Base-by-base conservation (phyloP, 352 stramenopile species). In the Bremia lactucae region DNA sequence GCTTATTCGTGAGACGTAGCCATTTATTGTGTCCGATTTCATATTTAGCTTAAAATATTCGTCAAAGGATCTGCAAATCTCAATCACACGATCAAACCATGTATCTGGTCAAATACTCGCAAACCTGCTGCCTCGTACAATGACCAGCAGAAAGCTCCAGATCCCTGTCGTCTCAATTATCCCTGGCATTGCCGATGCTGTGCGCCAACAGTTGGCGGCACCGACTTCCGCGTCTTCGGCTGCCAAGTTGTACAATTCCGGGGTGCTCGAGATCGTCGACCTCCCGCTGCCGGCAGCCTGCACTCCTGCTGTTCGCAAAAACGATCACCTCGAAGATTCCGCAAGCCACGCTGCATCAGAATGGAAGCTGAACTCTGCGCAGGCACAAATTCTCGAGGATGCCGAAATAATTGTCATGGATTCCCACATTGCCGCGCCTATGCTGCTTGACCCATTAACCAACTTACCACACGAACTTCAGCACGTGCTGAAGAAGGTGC, bases 91-190 rank as follows among this genome's bases (percentile, higher is more conserved):
- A n/a, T n/a, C n/a, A n/a, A n/a, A n/a, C n/a, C n/a, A n/a, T n/a
- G n/a, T n/a, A n/a, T n/a, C n/a, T n/a, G n/a, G n/a, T n/a, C n/a
- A n/a, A n/a, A n/a, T n/a, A n/a, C n/a, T n/a, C n/a, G n/a, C n/a
- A n/a, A n/a, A n/a, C 4, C 19, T 28, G 14, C 36, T 56, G 49
- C 48, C 50, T n/a, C n/a, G n/a, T 29, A 19, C 25, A 36, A 36
- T 61, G 55, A 46, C 36, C 31, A 40, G 8, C 24, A 49, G 18
- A 22, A 53, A 57, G 23, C 28, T 62, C 29, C 46, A 54, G 28
- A 59, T 66, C 37, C 62, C 62, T 21, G 62, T 72, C 19, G 49
- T 68, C 19, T 67, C 62, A 23, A 59, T 67, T 18, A 68, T 72
- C 33, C 57, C 49, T 1, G 50, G 62, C 29, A 58, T 68, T 7